Conservation (phyloP, 495 filamentous ascomycete species). For the Lophium mytilinum region DNA sequence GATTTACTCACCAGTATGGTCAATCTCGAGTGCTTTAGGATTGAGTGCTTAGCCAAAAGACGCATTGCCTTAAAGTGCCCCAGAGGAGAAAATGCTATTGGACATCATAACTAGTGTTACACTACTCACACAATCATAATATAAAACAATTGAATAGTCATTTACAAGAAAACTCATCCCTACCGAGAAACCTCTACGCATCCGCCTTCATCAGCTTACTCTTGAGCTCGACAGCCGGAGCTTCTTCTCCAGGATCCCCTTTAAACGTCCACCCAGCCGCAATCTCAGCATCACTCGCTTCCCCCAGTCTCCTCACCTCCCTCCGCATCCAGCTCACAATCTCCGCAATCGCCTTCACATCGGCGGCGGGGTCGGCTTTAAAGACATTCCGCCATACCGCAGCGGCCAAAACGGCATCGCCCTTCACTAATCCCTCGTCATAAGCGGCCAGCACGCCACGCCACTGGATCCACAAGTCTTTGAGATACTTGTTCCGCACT, state of each 20-base stretch:
- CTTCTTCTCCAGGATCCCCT: constrained; percentile 1
- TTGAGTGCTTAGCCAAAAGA: too few relatives aligned
- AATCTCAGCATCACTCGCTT: constrained; percentile 19
- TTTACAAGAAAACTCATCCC: too few relatives aligned
- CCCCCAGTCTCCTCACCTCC: constrained; percentile 37
- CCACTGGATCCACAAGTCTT: constrained; percentile 89
- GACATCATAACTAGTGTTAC: too few relatives aligned
- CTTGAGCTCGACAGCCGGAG: not conserved
- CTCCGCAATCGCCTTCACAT: constrained; percentile 60
- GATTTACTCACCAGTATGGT: too few relatives aligned
- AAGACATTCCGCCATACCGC: constrained; percentile 94
- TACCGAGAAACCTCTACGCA: not conserved
- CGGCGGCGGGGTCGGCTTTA: constrained; percentile 63
- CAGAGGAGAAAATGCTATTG: too few relatives aligned
- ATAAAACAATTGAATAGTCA: too few relatives aligned
- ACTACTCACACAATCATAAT: too few relatives aligned
- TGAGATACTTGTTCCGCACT: constrained; percentile 75
- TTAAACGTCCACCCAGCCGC: constrained; percentile 19
- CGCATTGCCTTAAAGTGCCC: too few relatives aligned
- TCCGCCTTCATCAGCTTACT: constrained; percentile 8
- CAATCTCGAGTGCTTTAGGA: too few relatives aligned
- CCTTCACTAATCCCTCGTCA: constrained; percentile 76
- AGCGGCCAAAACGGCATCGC: constrained; percentile 75
- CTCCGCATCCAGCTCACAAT: constrained; percentile 74
- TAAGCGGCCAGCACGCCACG: constrained; percentile 74